Conservation (phyloP, 1,284 basidiomycete genomes). For the Malassezia yamatoensis region DNA sequence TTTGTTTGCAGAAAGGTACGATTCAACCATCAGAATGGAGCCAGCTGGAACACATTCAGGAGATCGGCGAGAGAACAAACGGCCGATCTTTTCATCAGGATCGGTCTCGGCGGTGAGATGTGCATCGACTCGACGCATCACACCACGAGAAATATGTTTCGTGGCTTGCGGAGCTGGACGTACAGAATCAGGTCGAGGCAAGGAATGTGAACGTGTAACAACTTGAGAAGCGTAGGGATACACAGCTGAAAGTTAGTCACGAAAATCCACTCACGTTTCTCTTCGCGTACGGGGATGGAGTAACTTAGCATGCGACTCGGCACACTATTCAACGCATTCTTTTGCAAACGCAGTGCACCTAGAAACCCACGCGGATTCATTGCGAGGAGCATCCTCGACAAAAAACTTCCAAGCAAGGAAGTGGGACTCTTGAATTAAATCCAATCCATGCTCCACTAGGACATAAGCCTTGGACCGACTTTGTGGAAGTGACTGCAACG, state of each 20-base stretch:
- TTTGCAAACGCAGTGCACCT: neutral
- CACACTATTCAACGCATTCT: neutral
- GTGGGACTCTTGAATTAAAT: neutral
- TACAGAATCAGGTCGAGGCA: constrained; percentile 1
- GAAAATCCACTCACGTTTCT: neutral
- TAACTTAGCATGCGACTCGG: neutral
- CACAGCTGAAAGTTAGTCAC: neutral
- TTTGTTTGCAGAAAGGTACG: constrained; percentile 31
- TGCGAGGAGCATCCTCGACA: constrained; percentile 5
- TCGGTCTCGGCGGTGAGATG: constrained; percentile 35
- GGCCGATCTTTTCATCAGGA: constrained; percentile 30
- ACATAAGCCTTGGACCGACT: neutral
- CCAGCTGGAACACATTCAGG: constrained; percentile 35
- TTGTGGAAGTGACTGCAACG: neutral
- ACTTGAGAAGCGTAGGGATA: constrained; percentile 33
- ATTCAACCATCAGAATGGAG: constrained; percentile 42
- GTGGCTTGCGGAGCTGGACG: constrained; percentile 22
- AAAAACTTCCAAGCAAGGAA: neutral
- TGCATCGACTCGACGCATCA: constrained; percentile 33
- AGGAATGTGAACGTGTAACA: constrained; percentile 17
- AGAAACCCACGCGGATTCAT: neutral
- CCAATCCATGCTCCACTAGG: neutral
- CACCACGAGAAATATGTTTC: constrained; percentile 24
- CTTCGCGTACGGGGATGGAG: neutral
- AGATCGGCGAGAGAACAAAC: constrained; percentile 37